phyloP scores from a whole-genome alignment of 305 asterid species.

The Fraxinus greggii region DNA sequence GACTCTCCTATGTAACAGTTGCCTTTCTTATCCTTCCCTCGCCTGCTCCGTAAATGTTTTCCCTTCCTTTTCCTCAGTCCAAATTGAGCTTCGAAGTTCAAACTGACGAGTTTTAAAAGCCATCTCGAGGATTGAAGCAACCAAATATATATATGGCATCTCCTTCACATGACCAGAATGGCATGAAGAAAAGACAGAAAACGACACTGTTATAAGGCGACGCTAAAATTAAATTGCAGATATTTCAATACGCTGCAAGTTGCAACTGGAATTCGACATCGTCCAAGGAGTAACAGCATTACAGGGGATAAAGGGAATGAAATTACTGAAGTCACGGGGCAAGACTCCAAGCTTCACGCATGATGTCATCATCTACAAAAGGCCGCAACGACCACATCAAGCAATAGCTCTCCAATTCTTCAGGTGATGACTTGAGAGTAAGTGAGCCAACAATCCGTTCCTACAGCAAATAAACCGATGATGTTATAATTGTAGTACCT shows the following conservation, averaged over 20 bases:
- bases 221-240: background rate
- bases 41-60: background rate
- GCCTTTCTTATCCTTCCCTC: background rate
- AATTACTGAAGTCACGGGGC: conserved; percentile 26
- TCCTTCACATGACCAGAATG: background rate
- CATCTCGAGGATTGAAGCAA: background rate
- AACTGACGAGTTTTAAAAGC: background rate
- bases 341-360: conserved; percentile 65
- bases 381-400: conserved; percentile 86
- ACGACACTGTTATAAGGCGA: background rate
- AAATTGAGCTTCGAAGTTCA: background rate
- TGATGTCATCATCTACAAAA: conserved; percentile 61
- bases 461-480: conserved; percentile 31
- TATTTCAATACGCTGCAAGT: background rate
- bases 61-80: background rate
- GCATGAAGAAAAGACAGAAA: background rate
- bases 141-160: background rate
- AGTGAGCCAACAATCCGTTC: conserved; percentile 63
- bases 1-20: background rate
- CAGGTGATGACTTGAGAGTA: conserved; percentile 56
- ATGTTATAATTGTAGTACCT: background rate
- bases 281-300: background rate
- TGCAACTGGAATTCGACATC: background rate
- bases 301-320: background rate
- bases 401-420: conserved; percentile 72